These are phyloP conservation scores for Boletus reticulatus DNA, from an alignment of 768 basidiomycete genomes.

Conservation along the genomic window DNA sequence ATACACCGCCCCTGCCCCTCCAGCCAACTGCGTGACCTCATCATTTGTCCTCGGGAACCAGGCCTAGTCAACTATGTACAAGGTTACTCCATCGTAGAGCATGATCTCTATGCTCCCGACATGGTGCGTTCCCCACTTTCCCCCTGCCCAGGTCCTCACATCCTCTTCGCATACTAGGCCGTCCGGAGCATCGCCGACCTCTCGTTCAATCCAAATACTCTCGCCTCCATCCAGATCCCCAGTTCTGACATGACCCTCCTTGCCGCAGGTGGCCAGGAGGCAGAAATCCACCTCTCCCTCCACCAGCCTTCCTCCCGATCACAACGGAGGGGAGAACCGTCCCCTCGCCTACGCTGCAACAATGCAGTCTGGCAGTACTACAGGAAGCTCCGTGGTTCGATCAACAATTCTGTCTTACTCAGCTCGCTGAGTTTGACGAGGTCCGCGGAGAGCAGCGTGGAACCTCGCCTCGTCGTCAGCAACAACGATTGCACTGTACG, in stretches of 20 bases:
- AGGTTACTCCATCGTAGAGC: constrained; percentile 53
- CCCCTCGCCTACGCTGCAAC: constrained; percentile 9
- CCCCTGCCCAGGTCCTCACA: constrained; percentile 14
- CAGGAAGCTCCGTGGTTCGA: constrained; percentile 56
- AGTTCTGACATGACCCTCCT: constrained; percentile 56
- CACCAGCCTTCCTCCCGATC: constrained; percentile 31
- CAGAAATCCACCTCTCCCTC: constrained; percentile 66
- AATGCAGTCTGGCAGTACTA: constrained; percentile 52
- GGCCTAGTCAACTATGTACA: constrained; percentile 67
- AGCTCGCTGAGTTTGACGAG: constrained; percentile 60
- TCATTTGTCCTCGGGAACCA: constrained; percentile 67
- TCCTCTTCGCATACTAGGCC: constrained; percentile 31
- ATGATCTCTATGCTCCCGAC: constrained; percentile 49
- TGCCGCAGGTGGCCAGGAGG: constrained; percentile 74
- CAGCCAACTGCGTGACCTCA: constrained; percentile 77
- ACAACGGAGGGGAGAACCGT: constrained; percentile 13
- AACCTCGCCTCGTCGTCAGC: constrained; percentile 77
- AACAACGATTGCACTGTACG: constrained; percentile 85
- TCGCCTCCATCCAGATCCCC: constrained; percentile 54
- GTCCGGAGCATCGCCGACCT: constrained; percentile 52
- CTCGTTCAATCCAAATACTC: constrained; percentile 60
- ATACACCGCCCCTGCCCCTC: constrained; percentile 6
- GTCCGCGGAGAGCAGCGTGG: constrained; percentile 60
- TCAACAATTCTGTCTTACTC: constrained; percentile 78
- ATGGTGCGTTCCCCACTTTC: constrained; percentile 37